Percentiles rank a stretch among this genome's conserved stretches.
Conservation (phyloP, 306 rosid genomes). For the Castanea sativa region DNA sequence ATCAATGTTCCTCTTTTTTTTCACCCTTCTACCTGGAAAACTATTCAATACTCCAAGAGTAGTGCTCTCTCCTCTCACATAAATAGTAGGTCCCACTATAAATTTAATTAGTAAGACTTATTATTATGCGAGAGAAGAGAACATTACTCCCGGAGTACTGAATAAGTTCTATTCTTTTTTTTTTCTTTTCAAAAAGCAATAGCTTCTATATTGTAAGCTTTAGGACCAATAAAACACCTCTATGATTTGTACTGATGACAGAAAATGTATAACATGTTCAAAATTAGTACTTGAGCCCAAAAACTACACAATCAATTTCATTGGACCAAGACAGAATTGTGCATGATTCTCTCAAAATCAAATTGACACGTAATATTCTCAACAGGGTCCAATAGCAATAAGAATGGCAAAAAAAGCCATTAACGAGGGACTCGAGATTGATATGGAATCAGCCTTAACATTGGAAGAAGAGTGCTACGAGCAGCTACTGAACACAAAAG, state of each 20-base stretch:
- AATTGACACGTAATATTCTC: slow-evolving; percentile 5
- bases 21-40: too few species aligned
- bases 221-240: neutral
- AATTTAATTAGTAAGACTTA: too few species aligned
- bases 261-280: neutral
- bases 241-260: neutral
- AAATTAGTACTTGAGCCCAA: neutral
- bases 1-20: neutral
- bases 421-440: slow-evolving; percentile 61
- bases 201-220: neutral
- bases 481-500: slow-evolving; percentile 62
- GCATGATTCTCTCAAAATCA: neutral
- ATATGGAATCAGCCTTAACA: slow-evolving; percentile 47
- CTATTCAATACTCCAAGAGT: too few species aligned
- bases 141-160: too few species aligned
- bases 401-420: slow-evolving; percentile 89
- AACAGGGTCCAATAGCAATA: slow-evolving; percentile 87
- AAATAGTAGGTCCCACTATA: too few species aligned
- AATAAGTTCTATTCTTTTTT: too few species aligned
- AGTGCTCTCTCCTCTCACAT: too few species aligned
- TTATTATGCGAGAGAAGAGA: too few species aligned
- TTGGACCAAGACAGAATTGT: neutral
- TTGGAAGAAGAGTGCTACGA: slow-evolving; percentile 81
- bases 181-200: neutral
- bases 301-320: neutral